Evolutionary conservation across 2,329 filamentous ascomycete genomes (phyloP), one percentile per base, ranked within the genome.

Genomic region (Graphilbum sp.): DNA sequence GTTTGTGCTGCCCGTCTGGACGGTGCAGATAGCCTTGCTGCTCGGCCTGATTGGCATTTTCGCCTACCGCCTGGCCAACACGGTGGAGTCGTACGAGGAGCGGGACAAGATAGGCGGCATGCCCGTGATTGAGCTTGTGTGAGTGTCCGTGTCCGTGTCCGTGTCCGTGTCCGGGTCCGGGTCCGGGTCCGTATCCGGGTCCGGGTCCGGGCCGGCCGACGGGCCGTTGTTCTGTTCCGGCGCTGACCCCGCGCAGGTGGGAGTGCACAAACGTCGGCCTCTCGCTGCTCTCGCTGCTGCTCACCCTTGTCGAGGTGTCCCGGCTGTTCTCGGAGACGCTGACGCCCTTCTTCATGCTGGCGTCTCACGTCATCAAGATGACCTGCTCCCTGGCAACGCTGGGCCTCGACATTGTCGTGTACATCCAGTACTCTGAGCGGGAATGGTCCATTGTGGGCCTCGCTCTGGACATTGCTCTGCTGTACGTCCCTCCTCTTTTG

Each of bases 331-430:
- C 62, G 32, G 56, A 72, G 49, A 59, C 62, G 1, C 50, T 74
- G 38, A 72, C 69, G 11, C 69, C 69, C 2, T 64, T 68, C 51
- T 63, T 62, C 5, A 61, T 74, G 56, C 52, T 73, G 4, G 63
- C 66, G 43, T 63, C 61, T 16, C 63, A 69, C 42, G 51, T 64
- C 40, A 45, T 72, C 47, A 72, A 71, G 46, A 44, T 66, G 32
- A 57, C 61, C 0, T 60, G 67, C 17, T 59, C 66, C 0, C 45
- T 55, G 7, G 60, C 59, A 27, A 63, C 67, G 20, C 53, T 73
- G 19, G 63, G 55, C 1, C 55, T 74, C 20, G 67, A 73, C 41
- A 52, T 69, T 20, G 58, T 68, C 27, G 58, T 70, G n/a, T 67
- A 69, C 43, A 51, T 61, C 5, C 50, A 60, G 38, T 53, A 56